phyloP scores from a whole-genome alignment of 495 filamentous ascomycete species.

The Rusavskia elegans region DNA sequence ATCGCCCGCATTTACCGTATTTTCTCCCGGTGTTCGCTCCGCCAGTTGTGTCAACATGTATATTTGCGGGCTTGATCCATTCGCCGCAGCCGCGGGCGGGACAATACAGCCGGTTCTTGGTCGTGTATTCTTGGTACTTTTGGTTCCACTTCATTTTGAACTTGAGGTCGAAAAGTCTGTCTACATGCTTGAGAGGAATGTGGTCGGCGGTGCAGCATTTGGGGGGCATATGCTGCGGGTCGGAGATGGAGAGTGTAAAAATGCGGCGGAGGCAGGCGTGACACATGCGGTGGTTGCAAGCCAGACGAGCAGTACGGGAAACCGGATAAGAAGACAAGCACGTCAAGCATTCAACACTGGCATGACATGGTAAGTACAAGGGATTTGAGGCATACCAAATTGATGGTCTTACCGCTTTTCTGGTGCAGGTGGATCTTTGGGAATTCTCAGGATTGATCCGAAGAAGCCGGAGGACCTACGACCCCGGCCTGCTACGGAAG shows the following conservation, averaged over 20 bases:
- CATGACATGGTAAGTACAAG: not conserved
- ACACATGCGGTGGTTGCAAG: constrained; percentile 69
- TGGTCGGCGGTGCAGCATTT: constrained; percentile 55
- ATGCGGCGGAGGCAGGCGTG: constrained; percentile 51
- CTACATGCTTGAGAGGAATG: constrained; percentile 62
- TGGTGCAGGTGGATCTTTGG: constrained; percentile 13
- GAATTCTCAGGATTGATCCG: constrained; percentile 20
- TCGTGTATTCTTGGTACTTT: constrained; percentile 59
- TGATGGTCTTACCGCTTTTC: constrained; percentile 18
- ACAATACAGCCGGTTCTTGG: constrained; percentile 60
- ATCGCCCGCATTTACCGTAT: constrained; percentile 47
- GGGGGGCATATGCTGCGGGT: constrained; percentile 68
- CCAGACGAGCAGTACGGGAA: constrained; percentile 46
- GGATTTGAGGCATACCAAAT: constrained; percentile 1
- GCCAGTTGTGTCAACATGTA: constrained; percentile 31
- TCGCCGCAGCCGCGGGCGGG: constrained; percentile 52
- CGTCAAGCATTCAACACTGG: constrained; percentile 49
- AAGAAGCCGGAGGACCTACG: constrained; percentile 13
- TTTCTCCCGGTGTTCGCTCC: constrained; percentile 21
- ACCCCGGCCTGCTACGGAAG: not conserved
- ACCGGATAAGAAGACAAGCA: constrained; percentile 49
- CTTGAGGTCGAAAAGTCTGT: constrained; percentile 48
- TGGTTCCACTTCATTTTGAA: constrained; percentile 67
- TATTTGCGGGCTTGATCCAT: constrained; percentile 56
- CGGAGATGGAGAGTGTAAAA: constrained; percentile 55